Base-by-base conservation (phyloP, 768 basidiomycete genomes). In the Boletus reticuloceps region DNA sequence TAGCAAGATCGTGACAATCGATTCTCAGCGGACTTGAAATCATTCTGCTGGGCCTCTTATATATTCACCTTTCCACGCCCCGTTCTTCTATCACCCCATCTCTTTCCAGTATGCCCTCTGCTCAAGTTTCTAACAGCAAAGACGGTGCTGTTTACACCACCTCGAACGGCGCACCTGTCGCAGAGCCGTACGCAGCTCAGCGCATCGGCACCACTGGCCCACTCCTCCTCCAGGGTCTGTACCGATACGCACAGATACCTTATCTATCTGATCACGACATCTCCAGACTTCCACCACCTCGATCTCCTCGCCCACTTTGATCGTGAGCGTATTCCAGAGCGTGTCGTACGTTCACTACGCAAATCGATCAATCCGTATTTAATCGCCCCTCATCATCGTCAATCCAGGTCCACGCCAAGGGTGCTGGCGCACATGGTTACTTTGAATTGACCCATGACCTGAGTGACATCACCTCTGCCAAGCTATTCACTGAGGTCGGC, bases 311-410 rank as follows among this genome's bases (percentile, higher is more conserved):
- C 91, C 16, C 94, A 96, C 77, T 94, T 95, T 64, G 91, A 92
- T 71, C 86, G 91, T 56, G 94, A 97, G 74, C 89, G 96, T 69
- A 96, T 98, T 66, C 96, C 95, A 16, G 93, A 96, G 79, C 91
- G 93, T 72, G 88, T 91, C 60, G 93, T 87, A 71, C 61, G 83
- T 77, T 40, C 14, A 7, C 32, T 32, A 5, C 17, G 34, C 22
- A 27, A 38, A 36, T 42, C 32, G 25, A 34, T 42, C 32, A 25
- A 34, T 47, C 2, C 7, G 6, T 45, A 47, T 39, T 20, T 17
- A n/a, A 42, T 53, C 6, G 9, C 12, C 44, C 13, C 61, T 78
- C 58, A 67, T 65, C 54, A 58, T 71, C 34, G 7, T 16, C 29
- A 1, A 66, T 62, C 60, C 69, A 93, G 88, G 83, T 94, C 50